Evolutionary conservation across 495 filamentous ascomycete genomes (phyloP).

Genomic region (Tetracladium setigerum): DNA sequence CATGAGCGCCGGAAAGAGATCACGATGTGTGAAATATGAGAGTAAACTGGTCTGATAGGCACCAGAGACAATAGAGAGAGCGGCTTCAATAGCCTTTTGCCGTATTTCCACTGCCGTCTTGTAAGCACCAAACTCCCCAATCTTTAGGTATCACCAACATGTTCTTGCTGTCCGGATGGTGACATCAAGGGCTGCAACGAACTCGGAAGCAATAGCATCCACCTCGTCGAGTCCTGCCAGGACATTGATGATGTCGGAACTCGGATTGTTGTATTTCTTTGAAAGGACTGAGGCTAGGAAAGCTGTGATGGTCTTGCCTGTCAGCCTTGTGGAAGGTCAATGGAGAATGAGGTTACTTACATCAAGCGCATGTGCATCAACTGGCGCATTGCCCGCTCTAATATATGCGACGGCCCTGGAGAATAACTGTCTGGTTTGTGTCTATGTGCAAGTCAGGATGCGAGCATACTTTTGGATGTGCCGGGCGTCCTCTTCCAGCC

Average conservation of each 20-base stretch:
- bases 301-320: slow-evolving; percentile 70
- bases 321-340: slow-evolving; percentile 1
- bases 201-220: slow-evolving; percentile 78
- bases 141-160: slow-evolving; percentile 39
- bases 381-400: slow-evolving; percentile 50
- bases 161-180: slow-evolving; percentile 72
- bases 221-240: slow-evolving; percentile 83
- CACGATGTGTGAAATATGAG: slow-evolving; percentile 91
- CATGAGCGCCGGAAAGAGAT: slow-evolving; percentile 90
- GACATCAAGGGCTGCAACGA: slow-evolving; percentile 73
- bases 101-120: slow-evolving; percentile 55
- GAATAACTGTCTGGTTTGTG: slow-evolving; percentile 74
- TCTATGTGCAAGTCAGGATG: slow-evolving; percentile 29
- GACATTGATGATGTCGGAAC: slow-evolving; percentile 86
- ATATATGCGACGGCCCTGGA: slow-evolving; percentile 60
- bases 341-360: slow-evolving; percentile 44
- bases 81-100: slow-evolving; percentile 71
- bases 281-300: slow-evolving; percentile 74
- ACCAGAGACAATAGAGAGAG: slow-evolving; percentile 79
- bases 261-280: slow-evolving; percentile 93
- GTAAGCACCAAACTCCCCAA: not conserved
- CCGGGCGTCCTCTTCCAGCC: not conserved
- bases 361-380: slow-evolving; percentile 79
- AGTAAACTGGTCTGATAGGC: slow-evolving; percentile 90
- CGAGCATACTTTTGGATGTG: not conserved